Evolutionary conservation across 306 rosid genomes (phyloP).

Genomic region (Lathyrus sativus): DNA sequence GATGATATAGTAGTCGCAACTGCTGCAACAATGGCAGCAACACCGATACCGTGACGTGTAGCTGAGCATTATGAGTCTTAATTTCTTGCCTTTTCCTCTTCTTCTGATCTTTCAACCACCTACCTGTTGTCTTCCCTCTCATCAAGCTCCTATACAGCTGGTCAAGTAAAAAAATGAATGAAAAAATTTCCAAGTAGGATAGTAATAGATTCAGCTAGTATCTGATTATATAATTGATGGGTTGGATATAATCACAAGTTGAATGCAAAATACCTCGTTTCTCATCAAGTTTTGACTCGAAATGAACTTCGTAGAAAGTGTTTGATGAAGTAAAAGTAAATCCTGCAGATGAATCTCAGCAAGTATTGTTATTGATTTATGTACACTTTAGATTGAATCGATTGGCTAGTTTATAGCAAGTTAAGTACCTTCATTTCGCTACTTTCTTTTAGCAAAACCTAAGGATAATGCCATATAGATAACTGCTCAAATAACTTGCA

Average conservation of each 20-base stretch:
- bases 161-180: constrained; percentile 35
- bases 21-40: constrained; percentile 44
- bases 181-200: background rate
- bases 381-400: background rate
- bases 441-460: constrained; percentile 66
- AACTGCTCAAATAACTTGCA: constrained; percentile 49
- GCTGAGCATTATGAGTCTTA: too few relatives aligned
- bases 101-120: too few relatives aligned
- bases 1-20: constrained; percentile 65
- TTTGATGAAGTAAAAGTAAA: constrained; percentile 80
- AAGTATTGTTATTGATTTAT: constrained; percentile 9
- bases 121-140: too few relatives aligned
- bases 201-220: constrained; percentile 2
- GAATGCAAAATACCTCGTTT: constrained; percentile 66
- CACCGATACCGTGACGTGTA: too few relatives aligned
- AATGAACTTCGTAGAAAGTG: constrained; percentile 78
- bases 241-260: constrained; percentile 20
- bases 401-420: background rate
- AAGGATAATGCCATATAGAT: constrained; percentile 53
- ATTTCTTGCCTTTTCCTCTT: too few relatives aligned
- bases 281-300: constrained; percentile 65
- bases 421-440: too few relatives aligned
- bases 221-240: constrained; percentile 7
- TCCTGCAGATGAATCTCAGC: too few relatives aligned
- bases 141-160: too few relatives aligned